Percentiles rank a stretch among this genome's conserved stretches.
These are phyloP conservation scores for Naegleria gruberi DNA, from an alignment of 208 protist genomes.

Conservation along the genomic window DNA sequence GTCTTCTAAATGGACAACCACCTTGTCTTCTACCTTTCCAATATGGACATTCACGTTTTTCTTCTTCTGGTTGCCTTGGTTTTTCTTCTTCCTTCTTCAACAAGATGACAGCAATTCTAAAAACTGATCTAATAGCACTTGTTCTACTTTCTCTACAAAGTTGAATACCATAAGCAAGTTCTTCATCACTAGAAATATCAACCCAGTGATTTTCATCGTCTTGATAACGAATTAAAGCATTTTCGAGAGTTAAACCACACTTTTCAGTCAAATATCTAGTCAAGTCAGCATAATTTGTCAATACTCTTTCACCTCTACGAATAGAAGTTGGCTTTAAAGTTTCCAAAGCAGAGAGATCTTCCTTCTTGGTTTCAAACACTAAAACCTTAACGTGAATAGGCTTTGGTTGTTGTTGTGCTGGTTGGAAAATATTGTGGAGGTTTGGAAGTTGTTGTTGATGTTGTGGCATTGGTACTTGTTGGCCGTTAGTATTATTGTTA, in stretches of 20 bases:
- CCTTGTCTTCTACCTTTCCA: neutral
- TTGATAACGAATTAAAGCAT: neutral
- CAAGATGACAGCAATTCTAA: neutral
- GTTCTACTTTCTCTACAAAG: neutral
- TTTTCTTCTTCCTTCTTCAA: neutral
- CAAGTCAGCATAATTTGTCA: neutral
- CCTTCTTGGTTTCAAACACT: neutral
- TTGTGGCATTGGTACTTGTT: neutral
- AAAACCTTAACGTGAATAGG: neutral
- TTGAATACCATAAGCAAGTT: neutral
- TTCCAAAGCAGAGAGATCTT: neutral
- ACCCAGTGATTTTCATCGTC: neutral
- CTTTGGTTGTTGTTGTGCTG: neutral
- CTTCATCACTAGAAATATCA: neutral
- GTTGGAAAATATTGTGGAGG: neutral
- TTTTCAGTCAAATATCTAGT: neutral
- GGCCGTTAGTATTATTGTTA: too few relatives aligned
- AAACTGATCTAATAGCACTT: neutral
- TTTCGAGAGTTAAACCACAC: neutral
- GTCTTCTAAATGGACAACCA: neutral
- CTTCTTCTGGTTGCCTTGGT: neutral
- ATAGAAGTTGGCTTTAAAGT: neutral
- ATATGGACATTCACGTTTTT: neutral
- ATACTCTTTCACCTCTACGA: neutral
- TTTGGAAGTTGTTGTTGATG: neutral